Evolutionary conservation across 768 basidiomycete species (phyloP).

Genomic region (Suillus tomentosus): DNA sequence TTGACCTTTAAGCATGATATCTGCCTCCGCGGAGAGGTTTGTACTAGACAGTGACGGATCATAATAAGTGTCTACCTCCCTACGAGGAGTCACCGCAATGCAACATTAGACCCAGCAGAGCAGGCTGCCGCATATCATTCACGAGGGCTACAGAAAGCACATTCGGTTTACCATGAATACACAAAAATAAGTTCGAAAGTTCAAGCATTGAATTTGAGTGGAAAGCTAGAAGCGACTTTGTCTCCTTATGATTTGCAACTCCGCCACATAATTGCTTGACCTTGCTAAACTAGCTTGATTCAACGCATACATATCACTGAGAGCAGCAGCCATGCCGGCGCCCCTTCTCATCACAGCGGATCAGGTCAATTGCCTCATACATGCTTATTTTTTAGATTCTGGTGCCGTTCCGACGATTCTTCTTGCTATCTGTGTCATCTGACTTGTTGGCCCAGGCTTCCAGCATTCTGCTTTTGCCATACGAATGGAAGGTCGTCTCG

Average conservation of each 20-base stretch:
- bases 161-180: neutral
- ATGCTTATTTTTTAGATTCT: conserved; percentile 83
- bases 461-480: conserved; percentile 82
- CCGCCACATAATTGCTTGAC: neutral
- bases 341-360: conserved; percentile 73
- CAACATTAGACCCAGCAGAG: neutral
- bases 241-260: neutral
- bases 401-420: conserved; percentile 42
- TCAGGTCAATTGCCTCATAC: conserved; percentile 83
- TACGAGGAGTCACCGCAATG: neutral
- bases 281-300: neutral
- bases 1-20: neutral
- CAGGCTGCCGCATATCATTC: neutral
- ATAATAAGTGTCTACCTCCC: neutral
- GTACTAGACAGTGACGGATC: neutral
- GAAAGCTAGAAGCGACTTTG: neutral
- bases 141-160: neutral
- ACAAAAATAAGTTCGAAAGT: neutral
- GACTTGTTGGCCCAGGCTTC: conserved; percentile 53
- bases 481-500: conserved; percentile 70
- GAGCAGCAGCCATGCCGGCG: conserved; percentile 33
- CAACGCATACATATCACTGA: neutral
- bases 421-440: conserved; percentile 14
- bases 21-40: neutral
- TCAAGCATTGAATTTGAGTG: neutral